A percentile compares a stretch with the other conserved stretches of the same genome.
Evolutionary conservation across 2,329 filamentous ascomycete genomes (phyloP).

Genomic region (Cucurbitaria berberidis): DNA sequence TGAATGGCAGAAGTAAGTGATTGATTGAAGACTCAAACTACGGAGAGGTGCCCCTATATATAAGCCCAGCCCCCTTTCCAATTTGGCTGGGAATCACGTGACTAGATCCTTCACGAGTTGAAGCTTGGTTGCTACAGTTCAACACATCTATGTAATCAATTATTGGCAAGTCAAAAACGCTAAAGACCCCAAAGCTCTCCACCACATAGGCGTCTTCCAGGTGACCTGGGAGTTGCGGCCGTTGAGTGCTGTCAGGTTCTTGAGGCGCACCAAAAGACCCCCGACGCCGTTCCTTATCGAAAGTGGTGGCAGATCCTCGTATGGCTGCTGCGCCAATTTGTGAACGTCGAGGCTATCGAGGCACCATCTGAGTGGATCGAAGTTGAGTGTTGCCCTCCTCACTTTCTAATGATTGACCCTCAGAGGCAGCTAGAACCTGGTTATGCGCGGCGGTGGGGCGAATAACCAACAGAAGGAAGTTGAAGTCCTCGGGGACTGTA

Average conservation of each 20-base stretch:
- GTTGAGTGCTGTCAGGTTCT: not conserved
- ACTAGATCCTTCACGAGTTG: no score
- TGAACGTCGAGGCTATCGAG: slow-evolving; percentile 1
- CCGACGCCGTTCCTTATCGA: not conserved
- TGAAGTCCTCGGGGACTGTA: not conserved
- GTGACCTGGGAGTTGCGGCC: not conserved
- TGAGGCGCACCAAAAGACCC: not conserved
- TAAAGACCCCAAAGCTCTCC: not conserved
- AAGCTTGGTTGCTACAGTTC: no score
- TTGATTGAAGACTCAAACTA: no score
- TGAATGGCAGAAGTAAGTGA: no score
- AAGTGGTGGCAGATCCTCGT: slow-evolving; percentile 1
- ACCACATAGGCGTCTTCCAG: not conserved
- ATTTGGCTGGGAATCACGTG: no score
- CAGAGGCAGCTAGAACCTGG: not conserved
- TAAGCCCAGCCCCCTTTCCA: no score
- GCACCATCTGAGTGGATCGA: not conserved
- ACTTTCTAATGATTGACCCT: not conserved
- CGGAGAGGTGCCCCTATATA: no score
- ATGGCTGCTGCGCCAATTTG: not conserved
- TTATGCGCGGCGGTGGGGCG: not conserved
- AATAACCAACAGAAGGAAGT: not conserved
- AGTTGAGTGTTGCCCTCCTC: not conserved
- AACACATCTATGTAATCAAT: no score
- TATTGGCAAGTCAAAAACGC: not conserved